Evolutionary conservation across 768 basidiomycete species (phyloP).

Genomic region (Lactarius hengduanensis): DNA sequence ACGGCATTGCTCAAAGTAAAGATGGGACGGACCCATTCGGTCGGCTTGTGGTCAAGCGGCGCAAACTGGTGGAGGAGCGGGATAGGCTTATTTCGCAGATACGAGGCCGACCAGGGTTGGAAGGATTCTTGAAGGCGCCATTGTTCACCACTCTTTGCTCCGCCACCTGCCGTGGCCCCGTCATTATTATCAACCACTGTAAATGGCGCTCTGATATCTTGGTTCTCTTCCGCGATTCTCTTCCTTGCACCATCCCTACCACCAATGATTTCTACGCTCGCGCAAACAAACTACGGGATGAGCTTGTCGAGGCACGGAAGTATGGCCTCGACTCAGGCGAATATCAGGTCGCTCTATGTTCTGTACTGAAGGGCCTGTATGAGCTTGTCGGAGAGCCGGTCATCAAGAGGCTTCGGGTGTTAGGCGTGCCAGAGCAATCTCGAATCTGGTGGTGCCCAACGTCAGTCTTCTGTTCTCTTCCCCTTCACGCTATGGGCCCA

Average conservation of each 20-base stretch:
- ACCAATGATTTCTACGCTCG: background rate
- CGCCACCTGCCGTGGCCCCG: slow-evolving; percentile 5
- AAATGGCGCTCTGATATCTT: slow-evolving; percentile 3
- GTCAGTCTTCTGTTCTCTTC: no score
- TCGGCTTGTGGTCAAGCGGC: background rate
- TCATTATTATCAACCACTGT: slow-evolving; percentile 13
- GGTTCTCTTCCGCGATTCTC: background rate
- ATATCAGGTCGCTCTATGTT: no score
- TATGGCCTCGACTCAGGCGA: no score
- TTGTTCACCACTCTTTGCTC: background rate
- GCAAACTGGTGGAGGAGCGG: background rate
- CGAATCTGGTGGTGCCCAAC: no score
- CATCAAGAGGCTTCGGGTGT: no score
- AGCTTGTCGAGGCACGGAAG: no score
- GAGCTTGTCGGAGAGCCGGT: no score
- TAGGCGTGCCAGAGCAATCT: no score
- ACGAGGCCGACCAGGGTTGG: background rate
- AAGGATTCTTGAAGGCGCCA: slow-evolving; percentile 2
- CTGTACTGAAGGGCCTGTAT: no score
- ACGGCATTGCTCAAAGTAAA: background rate
- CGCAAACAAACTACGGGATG: background rate
- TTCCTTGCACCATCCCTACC: background rate
- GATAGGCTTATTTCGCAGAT: background rate
- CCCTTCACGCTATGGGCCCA: no score
- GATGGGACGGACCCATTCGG: background rate